A percentile compares a stretch with the other conserved stretches of the same genome.
Evolutionary conservation across 2,329 filamentous ascomycete species (phyloP).

Genomic region (Ascochyta koolunga): DNA sequence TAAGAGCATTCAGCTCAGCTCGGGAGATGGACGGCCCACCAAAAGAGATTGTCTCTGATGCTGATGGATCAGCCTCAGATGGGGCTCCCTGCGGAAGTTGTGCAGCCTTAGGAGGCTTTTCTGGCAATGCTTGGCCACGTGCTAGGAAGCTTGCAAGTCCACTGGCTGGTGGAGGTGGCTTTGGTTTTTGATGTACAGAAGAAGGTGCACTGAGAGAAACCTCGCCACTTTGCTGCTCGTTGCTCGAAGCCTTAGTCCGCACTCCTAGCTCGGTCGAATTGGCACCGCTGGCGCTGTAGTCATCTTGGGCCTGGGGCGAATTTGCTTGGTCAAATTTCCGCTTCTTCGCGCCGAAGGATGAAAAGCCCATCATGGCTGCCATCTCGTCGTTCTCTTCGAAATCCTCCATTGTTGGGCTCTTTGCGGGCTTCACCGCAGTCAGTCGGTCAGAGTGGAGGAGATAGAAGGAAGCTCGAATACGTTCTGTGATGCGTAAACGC

Average conservation of each 20-base stretch:
- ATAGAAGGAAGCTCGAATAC: not conserved
- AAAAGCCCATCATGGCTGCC: conserved; percentile 74
- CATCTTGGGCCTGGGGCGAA: conserved; percentile 51
- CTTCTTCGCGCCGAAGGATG: conserved; percentile 73
- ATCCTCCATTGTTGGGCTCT: conserved; percentile 4
- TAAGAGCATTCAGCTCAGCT: conserved; percentile 45
- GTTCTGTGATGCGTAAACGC: not conserved
- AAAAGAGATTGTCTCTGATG: conserved; percentile 33
- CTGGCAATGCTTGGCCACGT: conserved; percentile 34
- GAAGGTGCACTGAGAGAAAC: not conserved
- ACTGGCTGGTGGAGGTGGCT: conserved; percentile 16
- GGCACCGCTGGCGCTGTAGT: conserved; percentile 34
- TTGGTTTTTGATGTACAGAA: not conserved
- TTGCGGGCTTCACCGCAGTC: not conserved
- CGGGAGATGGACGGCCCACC: conserved; percentile 36
- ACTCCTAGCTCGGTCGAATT: conserved; percentile 48
- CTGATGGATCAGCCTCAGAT: conserved; percentile 5
- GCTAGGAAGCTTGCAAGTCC: conserved; percentile 43
- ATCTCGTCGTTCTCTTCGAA: conserved; percentile 58
- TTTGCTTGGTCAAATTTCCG: conserved; percentile 69
- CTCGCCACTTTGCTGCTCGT: not conserved
- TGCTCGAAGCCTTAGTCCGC: conserved; percentile 34
- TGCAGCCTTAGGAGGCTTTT: conserved; percentile 19
- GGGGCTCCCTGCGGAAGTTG: not conserved
- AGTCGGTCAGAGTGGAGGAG: not conserved